These are phyloP conservation scores for Lavandula angustifolia DNA, from an alignment of 257 asterid genomes.

Conservation along the genomic window DNA sequence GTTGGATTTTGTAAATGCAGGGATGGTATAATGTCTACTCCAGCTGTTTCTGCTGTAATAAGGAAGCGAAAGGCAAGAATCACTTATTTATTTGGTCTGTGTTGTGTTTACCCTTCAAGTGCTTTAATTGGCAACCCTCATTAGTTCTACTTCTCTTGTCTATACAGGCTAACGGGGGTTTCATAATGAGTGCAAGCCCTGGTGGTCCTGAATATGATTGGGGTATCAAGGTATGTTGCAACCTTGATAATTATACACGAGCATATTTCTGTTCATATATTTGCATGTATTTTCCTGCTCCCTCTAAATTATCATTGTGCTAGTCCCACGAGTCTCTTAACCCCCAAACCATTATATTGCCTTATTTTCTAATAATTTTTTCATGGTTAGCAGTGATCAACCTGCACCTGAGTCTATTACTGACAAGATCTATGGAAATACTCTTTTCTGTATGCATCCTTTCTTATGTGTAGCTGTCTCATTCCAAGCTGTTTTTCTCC, in stretches of 20 bases:
- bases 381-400: slow-evolving; percentile 77
- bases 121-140: slow-evolving; percentile 6
- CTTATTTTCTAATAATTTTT: not conserved
- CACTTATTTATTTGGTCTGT: slow-evolving; percentile 20
- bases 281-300: too few relatives aligned
- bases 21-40: slow-evolving; percentile 95
- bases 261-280: too few relatives aligned
- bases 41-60: slow-evolving; percentile 96
- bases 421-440: slow-evolving; percentile 93
- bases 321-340: too few relatives aligned
- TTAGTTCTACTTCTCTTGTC: slow-evolving; percentile 24
- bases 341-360: not conserved
- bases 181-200: slow-evolving; percentile 97
- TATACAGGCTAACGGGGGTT: slow-evolving; percentile 91
- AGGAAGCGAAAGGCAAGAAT: slow-evolving; percentile 76
- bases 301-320: too few relatives aligned
- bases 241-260: slow-evolving; percentile 1
- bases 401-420: slow-evolving; percentile 99
- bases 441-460: slow-evolving; percentile 76
- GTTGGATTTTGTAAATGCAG: slow-evolving; percentile 43
- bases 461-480: slow-evolving; percentile 8
- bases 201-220: slow-evolving; percentile 99
- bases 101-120: slow-evolving; percentile 21
- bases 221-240: slow-evolving; percentile 86
- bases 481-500: not conserved